phyloP scores from a whole-genome alignment of 768 basidiomycete species.

The Termitomyces bulborhizus region DNA sequence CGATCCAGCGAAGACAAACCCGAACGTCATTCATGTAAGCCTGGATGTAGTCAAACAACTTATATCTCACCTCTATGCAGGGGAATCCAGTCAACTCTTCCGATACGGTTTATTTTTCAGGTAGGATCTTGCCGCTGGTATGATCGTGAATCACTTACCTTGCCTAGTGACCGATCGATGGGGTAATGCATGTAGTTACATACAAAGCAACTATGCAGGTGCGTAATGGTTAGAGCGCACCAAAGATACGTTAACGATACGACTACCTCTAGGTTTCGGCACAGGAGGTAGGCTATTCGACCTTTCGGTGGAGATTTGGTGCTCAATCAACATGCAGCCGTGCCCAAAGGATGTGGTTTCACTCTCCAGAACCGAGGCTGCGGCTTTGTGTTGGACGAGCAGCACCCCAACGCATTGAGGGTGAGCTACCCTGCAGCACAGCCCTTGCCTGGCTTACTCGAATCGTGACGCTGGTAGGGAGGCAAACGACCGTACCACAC shows the following conservation, averaged over 20 bases:
- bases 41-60: not conserved
- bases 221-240: constrained; percentile 7
- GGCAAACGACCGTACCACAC: constrained; percentile 88
- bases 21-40: constrained; percentile 60
- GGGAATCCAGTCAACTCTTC: constrained; percentile 81
- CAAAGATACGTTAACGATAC: not conserved
- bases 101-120: constrained; percentile 94
- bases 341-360: constrained; percentile 94
- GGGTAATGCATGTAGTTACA: constrained; percentile 87
- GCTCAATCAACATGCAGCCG: constrained; percentile 38
- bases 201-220: constrained; percentile 87
- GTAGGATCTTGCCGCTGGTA: constrained; percentile 21
- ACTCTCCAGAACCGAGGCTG: constrained; percentile 93
- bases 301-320: not conserved
- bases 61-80: constrained; percentile 26
- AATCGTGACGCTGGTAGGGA: constrained; percentile 33
- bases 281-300: constrained; percentile 54
- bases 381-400: constrained; percentile 72
- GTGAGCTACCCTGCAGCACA: constrained; percentile 28
- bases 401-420: constrained; percentile 81
- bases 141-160: not conserved
- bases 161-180: constrained; percentile 71
- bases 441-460: not conserved
- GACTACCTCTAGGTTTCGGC: constrained; percentile 61
- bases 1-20: constrained; percentile 59